phyloP scores from a whole-genome alignment of 169 alveolate species.

The Nephromyces sp. region DNA sequence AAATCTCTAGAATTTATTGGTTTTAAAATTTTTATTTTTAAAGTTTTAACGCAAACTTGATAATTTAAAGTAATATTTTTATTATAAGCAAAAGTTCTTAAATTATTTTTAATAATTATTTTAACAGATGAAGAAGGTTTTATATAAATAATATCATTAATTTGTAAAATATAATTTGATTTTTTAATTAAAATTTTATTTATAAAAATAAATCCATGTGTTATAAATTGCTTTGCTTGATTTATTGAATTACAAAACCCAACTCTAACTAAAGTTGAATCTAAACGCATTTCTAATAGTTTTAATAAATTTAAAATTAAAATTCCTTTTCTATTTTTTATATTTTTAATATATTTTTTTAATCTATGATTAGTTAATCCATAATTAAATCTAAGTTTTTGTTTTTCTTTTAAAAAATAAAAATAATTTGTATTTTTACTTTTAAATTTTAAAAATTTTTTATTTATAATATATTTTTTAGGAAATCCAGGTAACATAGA shows the following conservation, averaged over 20 bases:
- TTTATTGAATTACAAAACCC: neutral
- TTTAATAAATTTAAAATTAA: neutral
- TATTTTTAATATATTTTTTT: slow-evolving; percentile 1
- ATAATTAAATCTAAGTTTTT: neutral
- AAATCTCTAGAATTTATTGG: neutral
- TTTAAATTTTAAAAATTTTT: neutral
- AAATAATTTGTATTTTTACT: neutral
- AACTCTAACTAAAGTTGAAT: neutral
- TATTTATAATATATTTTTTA: neutral
- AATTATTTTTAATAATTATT: neutral
- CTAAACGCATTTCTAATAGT: neutral
- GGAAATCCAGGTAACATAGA: neutral
- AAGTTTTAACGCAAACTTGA: neutral
- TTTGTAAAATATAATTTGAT: neutral
- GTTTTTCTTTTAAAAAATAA: slow-evolving; percentile 9
- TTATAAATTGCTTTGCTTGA: neutral
- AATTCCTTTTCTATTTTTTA: neutral
- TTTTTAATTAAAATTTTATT: neutral
- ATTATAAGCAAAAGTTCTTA: neutral
- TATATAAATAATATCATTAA: neutral
- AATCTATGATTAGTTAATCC: neutral
- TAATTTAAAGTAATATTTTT: neutral
- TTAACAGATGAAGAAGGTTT: neutral
- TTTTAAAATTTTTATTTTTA: neutral
- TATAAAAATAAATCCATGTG: neutral